Conservation (phyloP, 352 stramenopile genomes). For the Pythium biforme region DNA sequence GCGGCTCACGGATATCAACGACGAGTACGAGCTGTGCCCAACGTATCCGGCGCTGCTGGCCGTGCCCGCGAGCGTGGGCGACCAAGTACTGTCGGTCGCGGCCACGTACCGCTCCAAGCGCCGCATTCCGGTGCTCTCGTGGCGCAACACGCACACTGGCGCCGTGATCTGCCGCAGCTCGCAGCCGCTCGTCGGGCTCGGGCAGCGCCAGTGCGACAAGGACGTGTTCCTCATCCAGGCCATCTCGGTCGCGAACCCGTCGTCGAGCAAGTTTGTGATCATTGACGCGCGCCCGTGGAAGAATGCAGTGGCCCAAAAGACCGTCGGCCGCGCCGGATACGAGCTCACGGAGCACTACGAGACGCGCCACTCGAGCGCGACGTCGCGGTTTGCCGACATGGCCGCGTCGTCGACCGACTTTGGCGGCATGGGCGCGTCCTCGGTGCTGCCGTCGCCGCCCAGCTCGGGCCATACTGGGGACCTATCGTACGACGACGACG, state of each 20-base stretch:
- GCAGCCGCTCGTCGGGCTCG: conserved; percentile 80
- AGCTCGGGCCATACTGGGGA: conserved; percentile 3
- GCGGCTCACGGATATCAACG: conserved; percentile 70
- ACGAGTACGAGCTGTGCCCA: conserved; percentile 62
- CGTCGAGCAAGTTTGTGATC: conserved; percentile 83
- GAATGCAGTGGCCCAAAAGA: conserved; percentile 90
- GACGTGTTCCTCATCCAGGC: conserved; percentile 84
- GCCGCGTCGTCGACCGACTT: conserved; percentile 30
- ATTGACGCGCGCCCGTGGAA: conserved; percentile 89
- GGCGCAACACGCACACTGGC: conserved; percentile 67
- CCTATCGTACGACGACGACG: conserved; percentile 24
- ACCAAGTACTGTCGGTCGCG: conserved; percentile 58
- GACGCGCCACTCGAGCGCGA: conserved; percentile 56
- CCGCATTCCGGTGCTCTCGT: conserved; percentile 82
- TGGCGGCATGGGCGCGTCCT: conserved; percentile 24
- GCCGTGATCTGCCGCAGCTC: conserved; percentile 81
- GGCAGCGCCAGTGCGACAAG: conserved; percentile 80
- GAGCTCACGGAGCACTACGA: conserved; percentile 87
- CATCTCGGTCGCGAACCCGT: conserved; percentile 74
- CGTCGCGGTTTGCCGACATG: conserved; percentile 67
- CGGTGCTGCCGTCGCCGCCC: conserved; percentile 23
- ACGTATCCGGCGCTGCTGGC: conserved; percentile 82
- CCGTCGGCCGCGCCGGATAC: conserved; percentile 83
- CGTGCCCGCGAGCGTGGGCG: conserved; percentile 59
- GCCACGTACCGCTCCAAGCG: conserved; percentile 86